A percentile compares a stretch with the other conserved stretches of the same genome.
phyloP scores from a whole-genome alignment of 2,329 filamentous ascomycete genomes.

The Venturia aucupariae region DNA sequence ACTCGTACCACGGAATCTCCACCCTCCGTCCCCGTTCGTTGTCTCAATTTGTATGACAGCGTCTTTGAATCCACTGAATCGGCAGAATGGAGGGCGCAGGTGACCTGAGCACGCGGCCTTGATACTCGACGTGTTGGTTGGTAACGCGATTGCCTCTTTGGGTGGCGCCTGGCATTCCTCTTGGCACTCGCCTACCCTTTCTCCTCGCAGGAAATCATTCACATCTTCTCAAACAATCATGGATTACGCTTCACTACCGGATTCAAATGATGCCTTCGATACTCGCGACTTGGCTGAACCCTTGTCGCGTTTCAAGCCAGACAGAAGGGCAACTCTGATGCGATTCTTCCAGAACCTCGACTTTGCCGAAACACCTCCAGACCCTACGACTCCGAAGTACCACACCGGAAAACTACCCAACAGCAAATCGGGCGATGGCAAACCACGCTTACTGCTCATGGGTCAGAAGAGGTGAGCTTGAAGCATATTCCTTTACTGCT shows the following conservation, averaged over 20 bases:
- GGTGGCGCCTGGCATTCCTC: background rate
- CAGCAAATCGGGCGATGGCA: constrained; percentile 49
- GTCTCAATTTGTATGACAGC: background rate
- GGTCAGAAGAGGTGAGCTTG: constrained; percentile 72
- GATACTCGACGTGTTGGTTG: constrained; percentile 1
- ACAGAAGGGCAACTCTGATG: constrained; percentile 27
- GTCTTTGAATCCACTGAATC: background rate
- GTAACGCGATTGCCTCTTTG: background rate
- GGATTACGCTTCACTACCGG: background rate
- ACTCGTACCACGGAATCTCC: background rate
- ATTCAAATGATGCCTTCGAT: background rate
- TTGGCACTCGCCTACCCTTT: background rate
- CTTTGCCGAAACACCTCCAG: constrained; percentile 30
- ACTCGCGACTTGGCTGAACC: background rate
- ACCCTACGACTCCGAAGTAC: constrained; percentile 29
- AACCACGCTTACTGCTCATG: constrained; percentile 86
- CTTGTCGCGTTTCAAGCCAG: constrained; percentile 9
- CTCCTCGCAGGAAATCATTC: background rate
- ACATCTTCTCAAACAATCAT: background rate
- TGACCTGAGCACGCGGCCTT: background rate
- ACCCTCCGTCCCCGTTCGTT: background rate
- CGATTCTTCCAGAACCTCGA: constrained; percentile 35
- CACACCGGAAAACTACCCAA: constrained; percentile 37
- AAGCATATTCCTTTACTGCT: background rate
- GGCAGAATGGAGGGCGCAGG: background rate